These are phyloP conservation scores for Dorcoceras hygrometricum DNA, from an alignment of 257 asterid species.

Conservation along the genomic window DNA sequence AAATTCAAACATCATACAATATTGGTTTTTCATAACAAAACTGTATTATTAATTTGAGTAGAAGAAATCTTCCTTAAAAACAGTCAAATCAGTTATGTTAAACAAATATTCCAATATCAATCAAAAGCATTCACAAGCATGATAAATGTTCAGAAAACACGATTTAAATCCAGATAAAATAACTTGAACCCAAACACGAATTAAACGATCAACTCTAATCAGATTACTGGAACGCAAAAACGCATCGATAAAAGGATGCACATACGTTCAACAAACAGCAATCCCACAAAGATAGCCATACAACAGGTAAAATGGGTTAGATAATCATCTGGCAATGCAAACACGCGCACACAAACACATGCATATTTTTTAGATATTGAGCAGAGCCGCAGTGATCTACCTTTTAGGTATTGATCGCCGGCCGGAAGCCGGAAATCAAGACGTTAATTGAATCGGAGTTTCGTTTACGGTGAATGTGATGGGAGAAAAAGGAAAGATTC, in stretches of 20 bases:
- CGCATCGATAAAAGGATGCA: background rate
- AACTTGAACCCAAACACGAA: background rate
- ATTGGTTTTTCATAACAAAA: no score
- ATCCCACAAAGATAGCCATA: background rate
- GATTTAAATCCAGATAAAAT: no score
- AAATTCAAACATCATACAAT: no score
- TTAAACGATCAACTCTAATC: background rate
- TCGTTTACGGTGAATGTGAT: conserved; percentile 7
- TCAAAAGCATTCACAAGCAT: no score
- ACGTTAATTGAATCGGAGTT: conserved; percentile 11
- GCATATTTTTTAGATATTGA: background rate
- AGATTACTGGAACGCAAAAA: background rate
- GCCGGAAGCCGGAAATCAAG: conserved; percentile 21
- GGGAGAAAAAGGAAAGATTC: no score
- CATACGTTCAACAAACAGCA: background rate
- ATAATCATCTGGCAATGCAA: background rate
- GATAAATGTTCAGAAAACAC: no score
- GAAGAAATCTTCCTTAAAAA: no score
- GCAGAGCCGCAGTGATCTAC: conserved; percentile 14
- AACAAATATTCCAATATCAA: no score
- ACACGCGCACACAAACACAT: background rate
- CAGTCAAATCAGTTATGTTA: no score
- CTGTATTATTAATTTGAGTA: no score
- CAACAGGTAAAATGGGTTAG: background rate
- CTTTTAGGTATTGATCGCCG: conserved; percentile 26